phyloP scores from a whole-genome alignment of 768 basidiomycete species.

The Leccinum imitatum region DNA sequence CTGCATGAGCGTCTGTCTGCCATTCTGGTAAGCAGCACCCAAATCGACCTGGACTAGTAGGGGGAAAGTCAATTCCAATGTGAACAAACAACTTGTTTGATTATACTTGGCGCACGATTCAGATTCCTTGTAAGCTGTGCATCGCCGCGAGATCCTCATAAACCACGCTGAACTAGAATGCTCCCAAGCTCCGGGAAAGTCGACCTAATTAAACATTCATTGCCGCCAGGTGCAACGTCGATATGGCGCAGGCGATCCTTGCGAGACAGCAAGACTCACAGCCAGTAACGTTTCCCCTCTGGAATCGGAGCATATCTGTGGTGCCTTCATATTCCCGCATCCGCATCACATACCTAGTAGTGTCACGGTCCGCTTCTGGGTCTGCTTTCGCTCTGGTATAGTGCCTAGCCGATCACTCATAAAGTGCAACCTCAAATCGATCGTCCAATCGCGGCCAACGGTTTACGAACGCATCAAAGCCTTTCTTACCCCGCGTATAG shows the following conservation, averaged over 20 bases:
- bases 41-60: background rate
- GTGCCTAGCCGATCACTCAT: background rate
- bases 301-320: background rate
- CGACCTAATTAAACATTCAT: background rate
- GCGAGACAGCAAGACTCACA: background rate
- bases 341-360: background rate
- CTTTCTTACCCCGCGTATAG: background rate
- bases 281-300: background rate
- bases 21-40: background rate
- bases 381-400: background rate
- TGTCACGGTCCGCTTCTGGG: background rate
- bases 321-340: background rate
- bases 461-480: background rate
- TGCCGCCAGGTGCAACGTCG: background rate
- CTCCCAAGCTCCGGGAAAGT: background rate
- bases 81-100: background rate
- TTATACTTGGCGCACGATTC: background rate
- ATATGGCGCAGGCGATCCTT: background rate
- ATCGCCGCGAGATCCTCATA: background rate
- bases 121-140: background rate
- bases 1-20: background rate
- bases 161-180: background rate
- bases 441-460: background rate
- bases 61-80: background rate
- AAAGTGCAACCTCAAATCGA: background rate